Base-by-base conservation (phyloP, 2,329 filamentous ascomycete genomes). In the Capronia epimyces region DNA sequence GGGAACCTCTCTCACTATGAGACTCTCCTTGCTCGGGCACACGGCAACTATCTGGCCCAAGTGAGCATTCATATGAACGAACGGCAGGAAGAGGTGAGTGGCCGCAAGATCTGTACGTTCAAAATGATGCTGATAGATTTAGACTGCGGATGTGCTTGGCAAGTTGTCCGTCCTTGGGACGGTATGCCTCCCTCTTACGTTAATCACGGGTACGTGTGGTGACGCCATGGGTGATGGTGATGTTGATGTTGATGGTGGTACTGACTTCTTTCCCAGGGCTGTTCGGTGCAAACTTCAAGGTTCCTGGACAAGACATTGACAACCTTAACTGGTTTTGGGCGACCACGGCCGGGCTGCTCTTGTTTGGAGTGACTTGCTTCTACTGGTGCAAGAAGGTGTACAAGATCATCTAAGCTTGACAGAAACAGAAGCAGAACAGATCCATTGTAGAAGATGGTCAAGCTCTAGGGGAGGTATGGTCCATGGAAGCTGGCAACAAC, bases 11-110 rank as follows among this genome's bases (percentile, higher is more conserved):
- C 84, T 59, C 93, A 98, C 67, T 97, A 97, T 64, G 93, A 98
- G 71, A 95, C 90, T 87, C 87, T 98, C 43, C 78, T 98, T 22
- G 88, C 88, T 42, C 82, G 93, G 50, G 90, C 90, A 10, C 93
- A 98, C 65, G 87, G 83, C 65, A 98, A 97, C 67, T 98, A 98
- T 67, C 85, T 98, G n/a, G 93, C 93, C 0, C 93, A 98, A 67
- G 96, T 98, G 72, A 97, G 96, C 69, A 95, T 97, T 63, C 83
- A 89, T 64, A 97, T 97, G 91, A 96, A 96, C 69, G 91, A 97
- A 74, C 84, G 93, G 41, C 88, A 94, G 67, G 91, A 98, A 68
- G 84, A 94, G 71, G 55, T 50, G 42, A 29, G 49, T 31, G n/a
- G n/a, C n/a, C n/a, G n/a, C n/a, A n/a, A n/a, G n/a, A n/a, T n/a